Percentiles rank a stretch among this genome's conserved stretches.
Conservation (phyloP, 1,284 basidiomycete species). For the Golubevia sp. region DNA sequence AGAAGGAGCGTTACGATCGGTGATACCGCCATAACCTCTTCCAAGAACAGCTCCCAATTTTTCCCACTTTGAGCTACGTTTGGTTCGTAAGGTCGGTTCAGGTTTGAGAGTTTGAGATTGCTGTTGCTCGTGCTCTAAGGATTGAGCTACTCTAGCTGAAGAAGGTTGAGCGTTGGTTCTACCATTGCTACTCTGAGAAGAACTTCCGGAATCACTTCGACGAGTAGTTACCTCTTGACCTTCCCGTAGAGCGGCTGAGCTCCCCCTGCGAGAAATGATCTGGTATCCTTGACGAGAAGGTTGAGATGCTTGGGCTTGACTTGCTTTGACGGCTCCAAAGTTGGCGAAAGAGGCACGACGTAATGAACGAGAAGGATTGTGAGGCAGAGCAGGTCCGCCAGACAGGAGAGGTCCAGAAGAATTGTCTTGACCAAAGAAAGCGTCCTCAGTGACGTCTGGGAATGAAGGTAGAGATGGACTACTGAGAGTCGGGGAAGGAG, state of each 20-base stretch:
- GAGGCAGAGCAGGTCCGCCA: no score
- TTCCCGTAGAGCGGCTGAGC: not conserved
- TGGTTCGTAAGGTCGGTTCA: not conserved
- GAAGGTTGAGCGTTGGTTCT: not conserved
- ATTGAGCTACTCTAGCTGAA: no score
- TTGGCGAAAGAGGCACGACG: not conserved
- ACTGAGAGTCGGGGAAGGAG: slow-evolving; percentile 1
- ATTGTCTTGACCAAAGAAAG: not conserved
- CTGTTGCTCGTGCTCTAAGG: no score
- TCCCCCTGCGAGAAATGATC: not conserved
- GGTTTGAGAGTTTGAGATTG: no score
- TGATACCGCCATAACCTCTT: not conserved
- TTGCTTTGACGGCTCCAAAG: not conserved
- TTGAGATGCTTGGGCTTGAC: not conserved
- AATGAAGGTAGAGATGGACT: not conserved
- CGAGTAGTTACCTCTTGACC: no score
- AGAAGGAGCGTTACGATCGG: not conserved
- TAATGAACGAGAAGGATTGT: not conserved
- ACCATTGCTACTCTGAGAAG: no score
- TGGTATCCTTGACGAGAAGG: not conserved
- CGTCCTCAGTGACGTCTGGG: not conserved
- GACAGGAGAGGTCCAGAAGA: no score
- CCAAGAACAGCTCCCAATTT: not conserved
- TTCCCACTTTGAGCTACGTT: not conserved
- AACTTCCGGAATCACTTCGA: no score